A percentile compares a stretch with the other conserved stretches of the same genome.
phyloP scores from a whole-genome alignment of 2,329 filamentous ascomycete species.

The Ophiosphaerella narmari region DNA sequence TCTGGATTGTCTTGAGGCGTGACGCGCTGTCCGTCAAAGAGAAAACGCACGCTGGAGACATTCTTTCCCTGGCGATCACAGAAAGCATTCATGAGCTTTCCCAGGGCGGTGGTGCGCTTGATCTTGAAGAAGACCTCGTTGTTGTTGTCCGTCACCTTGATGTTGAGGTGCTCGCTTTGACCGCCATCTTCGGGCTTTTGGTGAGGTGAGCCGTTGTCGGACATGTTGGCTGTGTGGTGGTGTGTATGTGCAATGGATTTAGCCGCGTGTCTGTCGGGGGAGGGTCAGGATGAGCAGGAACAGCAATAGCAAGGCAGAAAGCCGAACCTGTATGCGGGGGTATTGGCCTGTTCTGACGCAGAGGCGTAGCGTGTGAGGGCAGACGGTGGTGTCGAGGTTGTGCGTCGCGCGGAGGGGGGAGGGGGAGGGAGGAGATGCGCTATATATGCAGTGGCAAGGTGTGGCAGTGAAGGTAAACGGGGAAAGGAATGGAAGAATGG shows the following conservation, averaged over 20 bases:
- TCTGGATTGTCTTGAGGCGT: constrained; percentile 89
- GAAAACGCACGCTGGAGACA: constrained; percentile 80
- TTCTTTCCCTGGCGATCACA: constrained; percentile 95
- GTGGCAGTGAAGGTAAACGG: constrained; percentile 17
- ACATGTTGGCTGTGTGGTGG: constrained; percentile 34
- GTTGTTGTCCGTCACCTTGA: constrained; percentile 99
- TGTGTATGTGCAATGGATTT: constrained; percentile 5
- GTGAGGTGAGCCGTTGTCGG: constrained; percentile 50
- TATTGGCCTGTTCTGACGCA: constrained; percentile 25
- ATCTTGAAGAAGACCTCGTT: constrained; percentile 99
- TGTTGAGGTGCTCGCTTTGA: constrained; percentile 86
- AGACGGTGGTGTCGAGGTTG: constrained; percentile 11
- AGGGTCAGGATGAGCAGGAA: constrained; percentile 19
- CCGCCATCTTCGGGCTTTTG: constrained; percentile 53
- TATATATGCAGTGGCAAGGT: constrained; percentile 32
- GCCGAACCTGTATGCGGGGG: constrained; percentile 27
- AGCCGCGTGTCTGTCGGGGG: constrained; percentile 3
- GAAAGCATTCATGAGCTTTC: constrained; percentile 98
- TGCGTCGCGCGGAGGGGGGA: constrained; percentile 19
- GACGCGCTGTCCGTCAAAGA: constrained; percentile 95
- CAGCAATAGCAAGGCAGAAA: constrained; percentile 24
- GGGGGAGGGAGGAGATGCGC: no score
- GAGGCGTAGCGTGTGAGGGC: constrained; percentile 18
- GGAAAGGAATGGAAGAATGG: constrained; percentile 27
- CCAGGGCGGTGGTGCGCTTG: constrained; percentile 92